These are phyloP conservation scores for Myotisia sp. DNA, from an alignment of 2,329 filamentous ascomycete species.

Conservation along the genomic window DNA sequence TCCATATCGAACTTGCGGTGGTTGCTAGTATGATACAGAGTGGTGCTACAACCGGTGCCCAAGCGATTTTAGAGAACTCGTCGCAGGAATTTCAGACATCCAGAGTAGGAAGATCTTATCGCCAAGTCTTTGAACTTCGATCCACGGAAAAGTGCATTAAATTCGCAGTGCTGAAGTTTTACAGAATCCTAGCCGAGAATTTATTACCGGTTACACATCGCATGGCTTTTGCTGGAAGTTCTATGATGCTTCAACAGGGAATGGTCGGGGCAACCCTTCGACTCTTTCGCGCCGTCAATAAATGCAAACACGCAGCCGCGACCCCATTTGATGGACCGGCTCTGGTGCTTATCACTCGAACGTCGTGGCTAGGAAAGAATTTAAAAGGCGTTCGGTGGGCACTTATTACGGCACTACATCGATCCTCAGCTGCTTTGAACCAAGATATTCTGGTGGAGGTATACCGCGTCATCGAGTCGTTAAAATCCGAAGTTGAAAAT, in stretches of 20 bases:
- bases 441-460: conserved; percentile 24
- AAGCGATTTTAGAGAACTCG: conserved; percentile 21
- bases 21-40: conserved; percentile 23
- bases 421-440: conserved; percentile 19
- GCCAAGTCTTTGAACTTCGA: conserved; percentile 18
- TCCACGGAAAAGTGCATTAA: conserved; percentile 20
- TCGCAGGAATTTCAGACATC: conserved; percentile 15
- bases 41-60: conserved; percentile 19
- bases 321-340: conserved; percentile 24
- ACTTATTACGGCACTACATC: conserved; percentile 24
- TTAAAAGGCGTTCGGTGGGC: conserved; percentile 29
- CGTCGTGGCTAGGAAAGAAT: conserved; percentile 19
- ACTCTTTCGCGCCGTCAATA: conserved; percentile 24
- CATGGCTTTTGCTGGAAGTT: conserved; percentile 18
- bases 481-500: neutral
- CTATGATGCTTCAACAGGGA: conserved; percentile 17
- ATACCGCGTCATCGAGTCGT: conserved; percentile 13
- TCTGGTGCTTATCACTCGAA: conserved; percentile 27
- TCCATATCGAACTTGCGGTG: conserved; percentile 25
- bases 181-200: conserved; percentile 22
- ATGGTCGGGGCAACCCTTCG: conserved; percentile 20
- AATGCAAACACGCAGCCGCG: conserved; percentile 22
- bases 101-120: conserved; percentile 24
- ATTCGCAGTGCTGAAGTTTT: conserved; percentile 27
- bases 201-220: conserved; percentile 24